A percentile compares a stretch with the other conserved stretches of the same genome.
Conservation (phyloP, 768 basidiomycete genomes). For the Mycena floridula region DNA sequence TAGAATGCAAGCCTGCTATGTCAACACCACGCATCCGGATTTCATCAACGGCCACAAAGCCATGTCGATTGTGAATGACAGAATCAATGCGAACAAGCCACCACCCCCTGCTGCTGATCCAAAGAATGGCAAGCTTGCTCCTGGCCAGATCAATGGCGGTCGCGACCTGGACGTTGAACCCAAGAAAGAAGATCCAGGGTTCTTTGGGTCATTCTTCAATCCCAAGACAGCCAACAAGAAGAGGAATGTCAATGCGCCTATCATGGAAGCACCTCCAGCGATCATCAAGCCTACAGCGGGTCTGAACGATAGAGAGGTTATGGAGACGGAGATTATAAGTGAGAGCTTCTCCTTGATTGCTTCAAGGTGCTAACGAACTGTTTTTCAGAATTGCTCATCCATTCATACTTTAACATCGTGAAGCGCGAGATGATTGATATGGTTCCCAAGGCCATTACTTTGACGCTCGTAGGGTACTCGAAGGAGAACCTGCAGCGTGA, state of each 20-base stretch:
- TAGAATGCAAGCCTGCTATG: conserved; percentile 98
- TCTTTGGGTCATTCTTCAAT: conserved; percentile 96
- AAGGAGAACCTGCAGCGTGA: conserved; percentile 95
- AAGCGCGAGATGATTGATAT: conserved; percentile 99
- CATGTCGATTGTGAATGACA: conserved; percentile 80
- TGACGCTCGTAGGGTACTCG: conserved; percentile 86
- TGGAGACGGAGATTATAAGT: conserved; percentile 99
- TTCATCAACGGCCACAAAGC: conserved; percentile 98
- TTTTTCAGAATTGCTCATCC: conserved; percentile 93
- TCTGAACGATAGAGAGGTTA: conserved; percentile 88
- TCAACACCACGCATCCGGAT: conserved; percentile 99
- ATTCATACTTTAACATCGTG: conserved; percentile 96
- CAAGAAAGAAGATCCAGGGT: conserved; percentile 85
- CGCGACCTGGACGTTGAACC: conserved; percentile 89
- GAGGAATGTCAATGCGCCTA: conserved; percentile 35
- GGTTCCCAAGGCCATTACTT: conserved; percentile 93
- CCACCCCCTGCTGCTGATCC: conserved; percentile 54
- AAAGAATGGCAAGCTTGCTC: conserved; percentile 58
- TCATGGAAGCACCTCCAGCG: conserved; percentile 70
- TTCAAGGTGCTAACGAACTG: not conserved
- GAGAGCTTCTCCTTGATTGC: conserved; percentile 25
- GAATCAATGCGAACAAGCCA: conserved; percentile 76
- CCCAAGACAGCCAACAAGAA: conserved; percentile 49
- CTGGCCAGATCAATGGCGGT: conserved; percentile 78
- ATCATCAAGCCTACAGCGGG: conserved; percentile 88